These are phyloP conservation scores for Drechslera avenae DNA, from an alignment of 2,329 filamentous ascomycete genomes.

Conservation along the genomic window DNA sequence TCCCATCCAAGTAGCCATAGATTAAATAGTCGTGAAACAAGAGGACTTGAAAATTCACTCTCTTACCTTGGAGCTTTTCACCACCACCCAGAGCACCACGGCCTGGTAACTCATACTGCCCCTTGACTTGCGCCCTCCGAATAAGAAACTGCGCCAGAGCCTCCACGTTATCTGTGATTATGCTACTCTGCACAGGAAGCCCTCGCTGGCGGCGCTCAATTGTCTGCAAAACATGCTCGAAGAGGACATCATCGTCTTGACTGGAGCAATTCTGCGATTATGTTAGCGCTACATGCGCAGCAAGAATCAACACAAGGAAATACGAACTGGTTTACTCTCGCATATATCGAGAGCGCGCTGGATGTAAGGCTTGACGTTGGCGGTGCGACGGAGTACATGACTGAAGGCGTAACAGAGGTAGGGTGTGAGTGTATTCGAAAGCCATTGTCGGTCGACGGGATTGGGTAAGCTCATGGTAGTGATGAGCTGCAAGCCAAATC, in stretches of 20 bases:
- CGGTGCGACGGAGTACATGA: conserved; percentile 4
- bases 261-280: conserved; percentile 3
- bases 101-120: conserved; percentile 16
- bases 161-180: conserved; percentile 13
- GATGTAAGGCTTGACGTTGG: conserved; percentile 6
- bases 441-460: conserved; percentile 11
- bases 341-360: conserved; percentile 7
- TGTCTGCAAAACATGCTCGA: conserved; percentile 23
- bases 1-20: too few relatives aligned
- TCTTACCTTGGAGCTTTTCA: background rate
- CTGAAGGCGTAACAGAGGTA: conserved; percentile 21
- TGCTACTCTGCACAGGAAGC: conserved; percentile 5
- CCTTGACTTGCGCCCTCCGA: conserved; percentile 19
- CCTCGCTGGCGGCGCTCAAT: conserved; percentile 10
- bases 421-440: conserved; percentile 13
- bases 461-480: conserved; percentile 5
- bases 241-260: conserved; percentile 15
- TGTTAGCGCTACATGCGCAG: background rate
- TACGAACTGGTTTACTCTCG: conserved; percentile 7
- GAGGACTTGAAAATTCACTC: background rate
- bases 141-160: conserved; percentile 16
- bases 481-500: background rate
- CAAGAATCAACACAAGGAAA: too few relatives aligned
- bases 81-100: background rate
- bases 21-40: too few relatives aligned